Conservation (phyloP, 257 asterid species). For the Coffea eugenioides region DNA sequence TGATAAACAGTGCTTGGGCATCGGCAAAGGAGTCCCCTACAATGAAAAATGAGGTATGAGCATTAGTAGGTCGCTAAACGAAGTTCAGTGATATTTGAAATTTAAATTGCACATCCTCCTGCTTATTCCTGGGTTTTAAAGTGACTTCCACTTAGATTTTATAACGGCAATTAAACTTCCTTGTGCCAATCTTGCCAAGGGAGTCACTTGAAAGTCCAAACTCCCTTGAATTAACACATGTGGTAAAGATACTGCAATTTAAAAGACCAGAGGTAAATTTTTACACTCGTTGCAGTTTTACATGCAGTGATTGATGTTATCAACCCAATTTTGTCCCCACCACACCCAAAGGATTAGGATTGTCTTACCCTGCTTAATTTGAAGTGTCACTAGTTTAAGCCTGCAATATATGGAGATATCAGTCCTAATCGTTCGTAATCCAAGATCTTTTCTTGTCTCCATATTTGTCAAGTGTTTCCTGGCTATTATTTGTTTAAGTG, state of each 20-base stretch:
- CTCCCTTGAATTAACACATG: neutral
- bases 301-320: too few relatives aligned
- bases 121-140: neutral
- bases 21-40: slow-evolving; percentile 80
- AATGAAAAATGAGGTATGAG: slow-evolving; percentile 78
- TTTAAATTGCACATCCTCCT: neutral
- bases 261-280: neutral
- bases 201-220: neutral
- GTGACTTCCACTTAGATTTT: neutral
- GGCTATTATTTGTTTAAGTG: neutral
- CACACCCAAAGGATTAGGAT: neutral
- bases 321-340: neutral
- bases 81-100: neutral
- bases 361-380: neutral
- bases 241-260: neutral
- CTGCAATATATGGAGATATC: neutral
- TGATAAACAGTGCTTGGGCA: slow-evolving; percentile 93
- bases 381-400: neutral
- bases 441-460: neutral
- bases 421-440: neutral
- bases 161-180: neutral
- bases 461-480: neutral
- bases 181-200: neutral
- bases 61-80: neutral
- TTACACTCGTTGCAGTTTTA: neutral